These are phyloP conservation scores for Zostera marina DNA, from an alignment of 116 monocot genomes.

Conservation along the genomic window DNA sequence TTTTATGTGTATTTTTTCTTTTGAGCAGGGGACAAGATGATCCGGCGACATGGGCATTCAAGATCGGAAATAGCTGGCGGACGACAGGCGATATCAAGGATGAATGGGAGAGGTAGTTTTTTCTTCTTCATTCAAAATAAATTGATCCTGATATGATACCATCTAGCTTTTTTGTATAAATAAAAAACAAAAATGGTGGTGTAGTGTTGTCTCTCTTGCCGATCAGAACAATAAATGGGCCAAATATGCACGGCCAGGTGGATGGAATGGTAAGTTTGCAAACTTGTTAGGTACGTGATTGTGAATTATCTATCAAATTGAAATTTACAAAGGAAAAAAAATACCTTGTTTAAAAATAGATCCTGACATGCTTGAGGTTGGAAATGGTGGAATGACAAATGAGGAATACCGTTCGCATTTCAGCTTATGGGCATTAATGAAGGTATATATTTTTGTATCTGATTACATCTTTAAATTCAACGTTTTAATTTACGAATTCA, in stretches of 20 bases:
- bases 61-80: conserved; percentile 76
- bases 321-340: not conserved
- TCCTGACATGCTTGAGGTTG: conserved; percentile 85
- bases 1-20: too few relatives aligned
- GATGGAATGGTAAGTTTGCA: conserved; percentile 40
- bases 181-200: too few relatives aligned
- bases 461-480: too few relatives aligned
- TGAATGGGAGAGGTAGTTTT: conserved; percentile 51
- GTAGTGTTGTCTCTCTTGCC: conserved; percentile 39
- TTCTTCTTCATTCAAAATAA: not conserved
- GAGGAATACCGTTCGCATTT: conserved; percentile 74
- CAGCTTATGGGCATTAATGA: conserved; percentile 72
- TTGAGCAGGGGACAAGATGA: conserved; percentile 59
- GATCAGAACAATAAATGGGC: conserved; percentile 57
- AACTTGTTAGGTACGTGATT: not conserved
- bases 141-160: not conserved
- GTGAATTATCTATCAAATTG: not conserved
- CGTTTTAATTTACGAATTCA: too few relatives aligned
- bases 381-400: conserved; percentile 78
- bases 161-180: not conserved
- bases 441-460: conserved; percentile 26
- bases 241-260: conserved; percentile 48
- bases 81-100: conserved; percentile 73
- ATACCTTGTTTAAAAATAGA: conserved; percentile 23
- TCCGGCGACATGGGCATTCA: conserved; percentile 52